Evolutionary conservation across 2,329 filamentous ascomycete species (phyloP).

Genomic region (Seiridium unicorne): DNA sequence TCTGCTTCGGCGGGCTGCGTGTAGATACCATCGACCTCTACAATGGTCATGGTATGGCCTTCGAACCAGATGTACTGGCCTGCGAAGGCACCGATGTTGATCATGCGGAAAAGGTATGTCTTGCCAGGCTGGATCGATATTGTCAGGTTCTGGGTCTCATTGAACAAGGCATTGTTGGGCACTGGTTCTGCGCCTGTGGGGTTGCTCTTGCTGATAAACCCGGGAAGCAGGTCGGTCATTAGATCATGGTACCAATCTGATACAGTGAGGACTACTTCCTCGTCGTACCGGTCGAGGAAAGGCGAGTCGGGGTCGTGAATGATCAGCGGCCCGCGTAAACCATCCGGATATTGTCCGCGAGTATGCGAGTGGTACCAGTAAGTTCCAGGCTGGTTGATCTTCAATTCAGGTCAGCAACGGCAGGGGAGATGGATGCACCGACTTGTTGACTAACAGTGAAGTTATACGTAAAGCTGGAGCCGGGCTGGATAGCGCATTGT

Average conservation of each 20-base stretch:
- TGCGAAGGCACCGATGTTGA: constrained; percentile 73
- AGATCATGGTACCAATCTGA: constrained; percentile 71
- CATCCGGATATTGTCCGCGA: constrained; percentile 68
- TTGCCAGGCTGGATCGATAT: constrained; percentile 63
- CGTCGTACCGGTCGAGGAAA: constrained; percentile 55
- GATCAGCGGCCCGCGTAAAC: constrained; percentile 62
- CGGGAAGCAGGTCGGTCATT: constrained; percentile 43
- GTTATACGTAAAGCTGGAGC: constrained; percentile 66
- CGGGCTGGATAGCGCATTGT: constrained; percentile 66
- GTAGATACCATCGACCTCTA: constrained; percentile 74
- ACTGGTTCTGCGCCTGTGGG: constrained; percentile 63
- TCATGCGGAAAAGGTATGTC: constrained; percentile 70
- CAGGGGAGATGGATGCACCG: constrained; percentile 3
- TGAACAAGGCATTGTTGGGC: constrained; percentile 67
- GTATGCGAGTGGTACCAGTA: constrained; percentile 80
- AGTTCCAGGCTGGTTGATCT: constrained; percentile 66
- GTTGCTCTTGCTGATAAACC: constrained; percentile 53
- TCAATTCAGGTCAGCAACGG: not conserved
- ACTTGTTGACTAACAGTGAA: constrained; percentile 53
- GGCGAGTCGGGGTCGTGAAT: constrained; percentile 63
- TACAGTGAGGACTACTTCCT: constrained; percentile 63
- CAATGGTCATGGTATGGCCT: constrained; percentile 64
- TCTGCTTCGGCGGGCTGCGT: constrained; percentile 58
- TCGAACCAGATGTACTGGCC: constrained; percentile 67
- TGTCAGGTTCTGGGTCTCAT: constrained; percentile 63